Conservation (phyloP, 169 alveolate species). For the Amoebophrya sp. region DNA sequence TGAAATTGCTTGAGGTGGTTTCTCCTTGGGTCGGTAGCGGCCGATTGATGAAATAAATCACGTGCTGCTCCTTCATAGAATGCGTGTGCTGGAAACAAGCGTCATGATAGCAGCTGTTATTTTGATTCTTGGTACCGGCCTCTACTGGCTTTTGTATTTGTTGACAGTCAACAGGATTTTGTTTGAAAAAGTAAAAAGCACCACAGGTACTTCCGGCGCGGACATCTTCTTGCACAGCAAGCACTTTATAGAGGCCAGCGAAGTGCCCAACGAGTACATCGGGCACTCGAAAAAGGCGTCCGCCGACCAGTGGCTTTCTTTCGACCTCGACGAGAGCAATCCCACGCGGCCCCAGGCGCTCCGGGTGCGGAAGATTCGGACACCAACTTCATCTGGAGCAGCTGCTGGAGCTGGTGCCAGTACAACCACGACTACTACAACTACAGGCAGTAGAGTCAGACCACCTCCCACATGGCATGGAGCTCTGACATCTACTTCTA, state of each 20-base stretch:
- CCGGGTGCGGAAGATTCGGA: not conserved
- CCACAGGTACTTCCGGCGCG: not conserved
- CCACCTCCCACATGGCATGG: too few species aligned
- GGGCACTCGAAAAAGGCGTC: too few species aligned
- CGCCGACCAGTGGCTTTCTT: too few species aligned
- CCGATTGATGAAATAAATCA: too few species aligned
- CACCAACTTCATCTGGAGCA: not conserved
- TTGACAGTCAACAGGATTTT: not conserved
- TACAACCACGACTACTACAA: too few species aligned
- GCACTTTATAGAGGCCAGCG: not conserved
- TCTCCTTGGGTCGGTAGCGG: too few species aligned
- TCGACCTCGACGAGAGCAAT: not conserved
- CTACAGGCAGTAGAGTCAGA: too few species aligned
- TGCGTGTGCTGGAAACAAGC: not conserved
- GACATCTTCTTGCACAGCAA: not conserved
- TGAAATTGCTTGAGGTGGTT: too few species aligned
- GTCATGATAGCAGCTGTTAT: not conserved
- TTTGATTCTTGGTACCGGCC: too few species aligned
- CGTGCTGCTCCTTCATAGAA: not conserved
- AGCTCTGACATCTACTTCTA: too few species aligned
- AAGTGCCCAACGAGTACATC: not conserved
- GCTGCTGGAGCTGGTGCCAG: too few species aligned
- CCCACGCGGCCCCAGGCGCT: not conserved
- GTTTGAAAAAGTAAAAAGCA: not conserved
- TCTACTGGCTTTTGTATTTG: too few species aligned